Base-by-base conservation (phyloP, 208 protist species). In the Trypanosoma boissoni region DNA sequence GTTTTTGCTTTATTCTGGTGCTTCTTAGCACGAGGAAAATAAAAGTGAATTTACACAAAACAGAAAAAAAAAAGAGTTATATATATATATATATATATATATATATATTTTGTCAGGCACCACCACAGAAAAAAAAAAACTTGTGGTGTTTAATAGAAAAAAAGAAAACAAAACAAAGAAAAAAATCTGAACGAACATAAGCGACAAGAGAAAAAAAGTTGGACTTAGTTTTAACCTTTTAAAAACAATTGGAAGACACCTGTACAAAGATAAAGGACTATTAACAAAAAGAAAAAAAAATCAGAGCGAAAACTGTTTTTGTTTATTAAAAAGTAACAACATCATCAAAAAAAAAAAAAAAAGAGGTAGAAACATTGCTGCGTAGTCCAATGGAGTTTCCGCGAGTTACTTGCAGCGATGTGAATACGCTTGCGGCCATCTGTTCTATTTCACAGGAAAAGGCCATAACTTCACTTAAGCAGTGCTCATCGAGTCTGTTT, bases 401-500 rank as follows among this genome's bases (percentile, higher is more conserved):
- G 10, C 44, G 42, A 21, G 64, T 69, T 2, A 69, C 64, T 2
- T 69, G 64, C 16, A 64, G 77, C 24, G 78, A 90, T 64, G 83
- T 81, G 9, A 90, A 91, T 59, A 52, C 56, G 6, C 69, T 93
- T 2, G 60, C 88, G 1, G 54, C 39, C 2, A 86, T 83, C 58
- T 90, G 77, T 42, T 73, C 63, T 14, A 88, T 87, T 56, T 39
- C 60, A 44, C 57, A 55, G 12, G 72, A 70, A 23, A 85, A 80
- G 55, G 52, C 45, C 21, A 80, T 94, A 24, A 86, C 71, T 0
- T 83, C 73, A 32, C 72, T 94, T 23, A 78, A 80, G 26, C 82
- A 94, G 57, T 94, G 88, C 68, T 87, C 88, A 21, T 92, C 84
- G 18, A 91, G 83, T 54, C 80, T 94, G 34, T 94, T 94, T 54